Evolutionary conservation across 1,139 yeast genomes (phyloP).

Genomic region (Kodamaea suecica): DNA sequence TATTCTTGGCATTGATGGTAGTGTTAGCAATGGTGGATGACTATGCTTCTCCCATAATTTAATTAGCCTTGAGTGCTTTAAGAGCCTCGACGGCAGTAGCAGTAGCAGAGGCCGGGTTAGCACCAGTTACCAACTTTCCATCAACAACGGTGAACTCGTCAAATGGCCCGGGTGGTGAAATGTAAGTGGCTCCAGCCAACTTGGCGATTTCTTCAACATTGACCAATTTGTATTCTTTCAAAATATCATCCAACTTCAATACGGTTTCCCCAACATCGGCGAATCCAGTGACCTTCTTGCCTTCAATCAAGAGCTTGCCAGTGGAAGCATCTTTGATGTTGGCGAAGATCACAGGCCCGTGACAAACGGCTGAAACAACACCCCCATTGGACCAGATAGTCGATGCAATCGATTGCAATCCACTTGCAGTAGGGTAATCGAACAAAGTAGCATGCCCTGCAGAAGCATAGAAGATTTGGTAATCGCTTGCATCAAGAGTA

Average conservation of each 20-base stretch:
- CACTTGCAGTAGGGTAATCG: slow-evolving; percentile 21
- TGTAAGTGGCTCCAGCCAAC: slow-evolving; percentile 18
- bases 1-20: too few relatives aligned
- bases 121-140: slow-evolving; percentile 22
- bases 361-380: slow-evolving; percentile 23
- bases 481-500: slow-evolving; percentile 17
- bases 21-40: too few relatives aligned
- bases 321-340: slow-evolving; percentile 13
- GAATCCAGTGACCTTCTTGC: slow-evolving; percentile 21
- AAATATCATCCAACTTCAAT: slow-evolving; percentile 9
- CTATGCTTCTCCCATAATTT: too few relatives aligned
- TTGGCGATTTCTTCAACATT: slow-evolving; percentile 14
- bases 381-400: slow-evolving; percentile 17
- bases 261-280: slow-evolving; percentile 18
- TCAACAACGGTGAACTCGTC: slow-evolving; percentile 18
- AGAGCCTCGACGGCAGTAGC: slow-evolving; percentile 41
- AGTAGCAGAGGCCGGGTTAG: slow-evolving; percentile 44
- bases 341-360: slow-evolving; percentile 21
- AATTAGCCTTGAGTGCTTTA: slow-evolving; percentile 12
- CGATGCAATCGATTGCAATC: slow-evolving; percentile 16
- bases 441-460: slow-evolving; percentile 23
- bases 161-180: slow-evolving; percentile 16
- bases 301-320: slow-evolving; percentile 17
- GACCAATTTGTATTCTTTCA: slow-evolving; percentile 13
- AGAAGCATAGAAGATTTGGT: slow-evolving; percentile 22